Evolutionary conservation across 2,329 filamentous ascomycete species (phyloP).

Genomic region (Cladophialophora yegresii): DNA sequence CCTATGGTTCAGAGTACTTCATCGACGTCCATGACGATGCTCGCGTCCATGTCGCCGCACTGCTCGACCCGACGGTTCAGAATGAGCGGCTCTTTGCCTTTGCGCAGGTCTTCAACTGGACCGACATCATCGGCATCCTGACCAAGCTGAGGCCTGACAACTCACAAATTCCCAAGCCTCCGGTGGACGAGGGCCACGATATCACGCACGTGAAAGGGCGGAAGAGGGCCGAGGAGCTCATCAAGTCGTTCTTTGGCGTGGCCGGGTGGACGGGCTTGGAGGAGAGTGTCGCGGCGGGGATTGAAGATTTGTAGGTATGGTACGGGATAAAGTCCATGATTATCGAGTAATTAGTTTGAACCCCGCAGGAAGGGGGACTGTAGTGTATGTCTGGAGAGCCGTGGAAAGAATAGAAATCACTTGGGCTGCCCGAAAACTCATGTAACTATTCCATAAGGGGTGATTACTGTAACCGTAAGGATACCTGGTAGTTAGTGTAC

Average conservation of each 20-base stretch:
- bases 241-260: conserved; percentile 25
- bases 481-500: too few relatives aligned
- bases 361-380: too few relatives aligned
- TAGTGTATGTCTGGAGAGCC: too few relatives aligned
- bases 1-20: conserved; percentile 14
- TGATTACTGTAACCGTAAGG: too few relatives aligned
- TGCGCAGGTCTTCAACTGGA: conserved; percentile 51
- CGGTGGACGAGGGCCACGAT: conserved; percentile 17
- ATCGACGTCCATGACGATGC: conserved; percentile 53
- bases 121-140: conserved; percentile 45
- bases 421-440: too few relatives aligned
- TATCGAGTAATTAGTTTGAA: neutral
- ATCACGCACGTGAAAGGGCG: conserved; percentile 13
- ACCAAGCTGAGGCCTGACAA: conserved; percentile 46
- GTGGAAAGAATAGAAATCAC: too few relatives aligned
- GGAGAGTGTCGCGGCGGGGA: conserved; percentile 9
- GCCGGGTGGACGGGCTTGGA: conserved; percentile 25
- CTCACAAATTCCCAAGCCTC: neutral
- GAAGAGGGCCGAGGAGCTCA: conserved; percentile 20
- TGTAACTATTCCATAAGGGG: too few relatives aligned
- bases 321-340: conserved; percentile 8
- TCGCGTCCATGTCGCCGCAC: conserved; percentile 55
- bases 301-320: too few relatives aligned
- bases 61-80: conserved; percentile 50
- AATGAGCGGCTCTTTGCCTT: conserved; percentile 59